Base-by-base conservation (phyloP, 2,329 filamentous ascomycete species). In the Zymoseptoria brevis region DNA sequence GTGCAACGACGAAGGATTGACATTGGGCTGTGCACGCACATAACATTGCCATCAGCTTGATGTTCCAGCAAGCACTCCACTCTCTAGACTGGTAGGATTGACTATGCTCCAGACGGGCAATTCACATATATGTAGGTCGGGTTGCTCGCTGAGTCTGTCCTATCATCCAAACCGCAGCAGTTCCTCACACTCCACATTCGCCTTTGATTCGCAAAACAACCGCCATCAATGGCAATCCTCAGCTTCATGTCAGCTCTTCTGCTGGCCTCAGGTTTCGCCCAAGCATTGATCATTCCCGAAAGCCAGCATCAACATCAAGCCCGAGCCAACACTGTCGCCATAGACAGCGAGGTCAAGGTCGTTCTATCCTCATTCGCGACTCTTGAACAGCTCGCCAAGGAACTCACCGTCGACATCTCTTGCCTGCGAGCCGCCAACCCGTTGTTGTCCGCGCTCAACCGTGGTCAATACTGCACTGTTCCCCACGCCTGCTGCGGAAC, bases 401-500 rank as follows among this genome's bases (percentile, higher is more conserved):
- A 53, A 19, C 22, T 53, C 19, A 30, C 51, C 3, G 30, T 53
- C 24, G 51, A 53, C 24, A 8, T 53, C 8, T 53, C 51, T 9
- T 53, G 51, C 51, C 26, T 53, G 51, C 51, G 51, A n/a, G 51
- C 51, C 51, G 51, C 51, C 51, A 53, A 53, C 19, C 51, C 51
- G 13, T 53, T 9, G 8, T 30, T 22, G 19, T 53, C 51, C 8
- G 8, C 24, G 5, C 51, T 53, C 51, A n/a, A 19, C 2, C 51
- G 51, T 53, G 51, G 51, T 30, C 22, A 53, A n/a, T 30, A 53
- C 22, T 53, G 51, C 51, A 53, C 51, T 4, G 22, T 53, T 4
- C 51, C 51, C 8, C 51, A 53, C 24, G 51, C 51, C 51, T 53
- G 51, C 51, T 53, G 51, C 19, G 51, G 51, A 53, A 53, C 8